These are phyloP conservation scores for Colletotrichum chlorophyti DNA, from an alignment of 2,329 filamentous ascomycete genomes.

Conservation along the genomic window DNA sequence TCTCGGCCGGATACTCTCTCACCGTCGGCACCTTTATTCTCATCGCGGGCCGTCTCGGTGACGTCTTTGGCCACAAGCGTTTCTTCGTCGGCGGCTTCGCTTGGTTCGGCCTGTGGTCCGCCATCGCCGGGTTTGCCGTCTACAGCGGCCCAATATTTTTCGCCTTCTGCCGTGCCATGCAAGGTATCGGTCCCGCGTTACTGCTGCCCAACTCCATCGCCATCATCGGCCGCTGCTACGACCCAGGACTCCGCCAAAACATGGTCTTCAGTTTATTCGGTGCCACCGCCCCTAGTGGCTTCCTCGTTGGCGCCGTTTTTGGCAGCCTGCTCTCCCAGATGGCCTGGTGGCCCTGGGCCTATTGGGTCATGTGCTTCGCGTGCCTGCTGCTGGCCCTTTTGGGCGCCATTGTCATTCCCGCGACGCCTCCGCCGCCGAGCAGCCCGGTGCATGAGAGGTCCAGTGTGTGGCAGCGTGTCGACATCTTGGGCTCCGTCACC, in stretches of 20 bases:
- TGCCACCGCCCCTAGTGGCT: constrained; percentile 62
- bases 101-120: constrained; percentile 74
- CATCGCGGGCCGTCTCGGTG: constrained; percentile 65
- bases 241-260: constrained; percentile 76
- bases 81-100: constrained; percentile 65
- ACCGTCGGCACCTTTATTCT: constrained; percentile 65
- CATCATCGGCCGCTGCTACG: constrained; percentile 72
- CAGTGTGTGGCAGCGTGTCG: no score
- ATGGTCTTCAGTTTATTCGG: constrained; percentile 67
- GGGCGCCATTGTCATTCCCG: no score
- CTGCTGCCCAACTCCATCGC: constrained; percentile 76
- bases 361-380: no score
- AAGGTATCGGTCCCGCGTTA: constrained; percentile 76
- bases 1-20: constrained; percentile 66
- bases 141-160: constrained; percentile 75
- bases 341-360: constrained; percentile 72
- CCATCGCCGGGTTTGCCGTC: constrained; percentile 73
- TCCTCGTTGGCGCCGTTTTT: constrained; percentile 71
- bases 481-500: no score
- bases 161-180: constrained; percentile 75
- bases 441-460: no score
- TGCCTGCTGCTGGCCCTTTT: no score
- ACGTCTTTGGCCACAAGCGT: constrained; percentile 67
- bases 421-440: no score
- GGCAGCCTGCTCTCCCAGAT: constrained; percentile 68